phyloP scores from a whole-genome alignment of 1,284 basidiomycete species.

The Ganoderma meredithae region DNA sequence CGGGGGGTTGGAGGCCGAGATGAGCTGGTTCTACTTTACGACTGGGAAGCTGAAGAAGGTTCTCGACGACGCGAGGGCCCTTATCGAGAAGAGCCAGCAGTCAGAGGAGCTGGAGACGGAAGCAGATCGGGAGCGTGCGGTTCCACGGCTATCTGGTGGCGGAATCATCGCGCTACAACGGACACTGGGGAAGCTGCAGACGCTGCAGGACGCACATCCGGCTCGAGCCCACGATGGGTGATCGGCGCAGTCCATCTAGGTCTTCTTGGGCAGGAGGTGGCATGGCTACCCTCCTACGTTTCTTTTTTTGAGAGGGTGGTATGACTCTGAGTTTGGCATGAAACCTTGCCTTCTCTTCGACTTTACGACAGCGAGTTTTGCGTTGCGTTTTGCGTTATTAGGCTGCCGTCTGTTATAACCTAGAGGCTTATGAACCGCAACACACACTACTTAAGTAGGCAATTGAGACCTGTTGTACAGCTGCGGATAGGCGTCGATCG shows the following conservation, averaged over 20 bases:
- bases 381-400: neutral
- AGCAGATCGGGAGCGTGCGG: constrained; percentile 65
- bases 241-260: neutral
- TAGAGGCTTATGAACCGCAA: constrained; percentile 5
- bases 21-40: constrained; percentile 78
- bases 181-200: constrained; percentile 57
- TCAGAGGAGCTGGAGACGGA: constrained; percentile 44
- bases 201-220: constrained; percentile 35
- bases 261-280: neutral
- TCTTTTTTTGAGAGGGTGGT: neutral
- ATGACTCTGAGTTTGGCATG: too few species aligned
- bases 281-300: neutral
- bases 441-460: neutral
- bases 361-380: neutral
- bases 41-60: constrained; percentile 74
- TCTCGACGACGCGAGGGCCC: constrained; percentile 63
- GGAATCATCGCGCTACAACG: constrained; percentile 84
- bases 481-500: neutral
- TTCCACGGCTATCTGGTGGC: constrained; percentile 80
- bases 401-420: neutral
- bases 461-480: neutral
- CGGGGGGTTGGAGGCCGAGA: constrained; percentile 75
- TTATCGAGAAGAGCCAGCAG: constrained; percentile 73
- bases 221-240: neutral
- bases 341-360: neutral